Conservation (phyloP, 345 rosid genomes). For the Sisymbrium altissimum region DNA sequence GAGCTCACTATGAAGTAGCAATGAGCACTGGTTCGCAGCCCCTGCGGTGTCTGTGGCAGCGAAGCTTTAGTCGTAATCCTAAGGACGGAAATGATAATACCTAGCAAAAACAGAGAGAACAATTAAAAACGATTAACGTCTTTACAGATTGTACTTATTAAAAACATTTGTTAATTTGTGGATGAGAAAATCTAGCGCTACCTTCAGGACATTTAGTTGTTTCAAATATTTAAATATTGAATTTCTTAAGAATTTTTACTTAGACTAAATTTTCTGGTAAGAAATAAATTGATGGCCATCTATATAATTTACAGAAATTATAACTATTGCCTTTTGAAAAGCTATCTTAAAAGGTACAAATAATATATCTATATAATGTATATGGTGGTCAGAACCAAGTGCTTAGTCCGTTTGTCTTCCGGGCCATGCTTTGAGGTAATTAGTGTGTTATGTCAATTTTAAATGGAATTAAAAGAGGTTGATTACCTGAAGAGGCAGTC, state of each 20-base stretch:
- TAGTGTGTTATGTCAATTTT: background rate
- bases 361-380: background rate
- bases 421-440: background rate
- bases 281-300: too few relatives aligned
- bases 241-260: too few relatives aligned
- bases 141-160: background rate
- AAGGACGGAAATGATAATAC: constrained; percentile 67
- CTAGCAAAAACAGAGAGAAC: constrained; percentile 34
- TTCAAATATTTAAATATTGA: too few relatives aligned
- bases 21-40: constrained; percentile 72
- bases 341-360: background rate
- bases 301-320: background rate
- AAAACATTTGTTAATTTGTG: background rate
- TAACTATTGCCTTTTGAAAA: background rate
- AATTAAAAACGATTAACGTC: background rate
- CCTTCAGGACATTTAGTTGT: too few relatives aligned
- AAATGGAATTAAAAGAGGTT: background rate
- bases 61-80: constrained; percentile 86
- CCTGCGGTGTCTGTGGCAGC: constrained; percentile 63
- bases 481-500: constrained; percentile 88
- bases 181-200: background rate
- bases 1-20: constrained; percentile 75
- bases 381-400: background rate
- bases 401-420: background rate
- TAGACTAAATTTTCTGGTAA: too few relatives aligned